These are phyloP conservation scores for Abelmoschus esculentus DNA, from an alignment of 345 rosid species.

Conservation along the genomic window DNA sequence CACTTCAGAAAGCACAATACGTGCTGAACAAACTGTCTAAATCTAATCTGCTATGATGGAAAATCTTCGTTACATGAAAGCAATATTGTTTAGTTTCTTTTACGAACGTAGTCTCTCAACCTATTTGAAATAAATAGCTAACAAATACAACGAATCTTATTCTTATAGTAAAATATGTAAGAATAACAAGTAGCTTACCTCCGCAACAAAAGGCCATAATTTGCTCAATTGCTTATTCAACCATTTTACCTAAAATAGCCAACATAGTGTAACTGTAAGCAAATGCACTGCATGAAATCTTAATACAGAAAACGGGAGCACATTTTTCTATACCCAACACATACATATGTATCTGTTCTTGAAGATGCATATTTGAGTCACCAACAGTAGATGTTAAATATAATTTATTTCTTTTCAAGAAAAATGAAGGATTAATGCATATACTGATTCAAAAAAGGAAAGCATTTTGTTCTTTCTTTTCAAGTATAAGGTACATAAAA, in stretches of 20 bases:
- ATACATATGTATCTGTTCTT: neutral
- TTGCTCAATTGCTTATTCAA: conserved; percentile 85
- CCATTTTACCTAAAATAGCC: conserved; percentile 82
- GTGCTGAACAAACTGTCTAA: neutral
- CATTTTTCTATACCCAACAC: neutral
- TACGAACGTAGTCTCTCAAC: too few species aligned
- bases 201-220: conserved; percentile 94
- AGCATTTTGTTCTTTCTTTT: too few species aligned
- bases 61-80: neutral
- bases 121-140: neutral
- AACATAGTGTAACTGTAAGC: conserved; percentile 10
- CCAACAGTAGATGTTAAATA: too few species aligned
- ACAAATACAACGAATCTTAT: neutral
- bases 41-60: neutral
- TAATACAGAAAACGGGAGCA: neutral
- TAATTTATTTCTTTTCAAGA: too few species aligned
- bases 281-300: conserved; percentile 10
- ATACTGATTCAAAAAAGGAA: too few species aligned
- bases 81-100: too few species aligned
- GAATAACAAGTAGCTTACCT: conserved; percentile 43
- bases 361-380: neutral
- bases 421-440: too few species aligned
- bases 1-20: neutral
- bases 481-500: too few species aligned
- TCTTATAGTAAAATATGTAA: conserved; percentile 1